Base-by-base conservation (phyloP, 768 basidiomycete species). In the Boletus patriciae region DNA sequence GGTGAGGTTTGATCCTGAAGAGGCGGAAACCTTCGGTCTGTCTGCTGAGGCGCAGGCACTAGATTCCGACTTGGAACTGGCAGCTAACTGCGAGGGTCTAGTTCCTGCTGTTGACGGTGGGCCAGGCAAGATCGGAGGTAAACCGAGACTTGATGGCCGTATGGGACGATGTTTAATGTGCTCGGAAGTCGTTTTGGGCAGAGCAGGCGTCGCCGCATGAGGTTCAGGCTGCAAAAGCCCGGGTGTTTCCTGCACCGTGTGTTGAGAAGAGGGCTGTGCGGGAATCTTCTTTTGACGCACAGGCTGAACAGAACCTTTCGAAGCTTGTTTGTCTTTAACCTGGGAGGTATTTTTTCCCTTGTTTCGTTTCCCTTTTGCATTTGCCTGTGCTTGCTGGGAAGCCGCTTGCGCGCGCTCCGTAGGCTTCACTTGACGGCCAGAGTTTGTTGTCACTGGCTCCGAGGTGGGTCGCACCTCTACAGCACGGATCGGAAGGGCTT, bases 391-490 rank as follows among this genome's bases (percentile, higher is more conserved):
- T 27, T 56, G 52, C 13, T 54, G 12, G 1, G 51, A 36, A 36
- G 61, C 62, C 10, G 54, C 62, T 21, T 59, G 59, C 3, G 59
- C 69, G 13, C 68, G 62, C 21, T 57, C 38, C 4, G 63, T 60
- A 16, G 50, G 57, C 19, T 64, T 73, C 21, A 63, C 58, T 43
- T 59, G 62, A 49, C 69, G 63, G 12, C 70, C 70, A 33, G 56
- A 71, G 12, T 21, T 55, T 7, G 71, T 71, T 5, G 6, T 52
- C 42, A 61, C 46, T 4, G 67, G 59, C 43, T 59, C 53, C 21
- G 29, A 15, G n/a, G 47, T 34, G 13, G 58, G 25, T 52, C 10
- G 46, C 15, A 54, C 16, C 40, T 60, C 43, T 18, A 55, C 52
- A 19, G 8, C 19, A 52, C 27, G 54, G 46, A 58, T 25, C 18